Percentiles rank a stretch among this genome's conserved stretches.
Conservation (phyloP, 768 basidiomycete species). For the Tephrocybe sp. region DNA sequence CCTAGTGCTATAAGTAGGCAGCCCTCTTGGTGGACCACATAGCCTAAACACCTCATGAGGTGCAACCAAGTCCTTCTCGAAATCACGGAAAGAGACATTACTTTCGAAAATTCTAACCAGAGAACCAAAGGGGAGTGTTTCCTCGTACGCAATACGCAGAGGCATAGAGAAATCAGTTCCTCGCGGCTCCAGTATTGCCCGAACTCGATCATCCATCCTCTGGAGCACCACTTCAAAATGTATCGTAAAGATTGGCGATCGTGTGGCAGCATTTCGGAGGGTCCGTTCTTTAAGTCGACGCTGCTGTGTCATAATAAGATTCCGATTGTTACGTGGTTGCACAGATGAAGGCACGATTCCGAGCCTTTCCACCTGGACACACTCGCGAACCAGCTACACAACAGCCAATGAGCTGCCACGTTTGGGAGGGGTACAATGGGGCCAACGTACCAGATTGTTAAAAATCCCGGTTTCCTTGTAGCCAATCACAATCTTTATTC, state of each 20-base stretch:
- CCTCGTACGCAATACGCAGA: conserved; percentile 2
- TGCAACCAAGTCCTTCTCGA: background rate
- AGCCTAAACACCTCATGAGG: conserved; percentile 2
- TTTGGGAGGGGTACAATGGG: background rate
- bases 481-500: conserved; percentile 10
- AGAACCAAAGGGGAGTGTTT: conserved; percentile 1
- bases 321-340: background rate
- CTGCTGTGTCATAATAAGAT: background rate
- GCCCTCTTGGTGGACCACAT: background rate
- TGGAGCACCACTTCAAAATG: conserved; percentile 2
- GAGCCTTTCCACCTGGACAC: conserved; percentile 1
- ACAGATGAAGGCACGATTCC: background rate
- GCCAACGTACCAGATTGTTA: conserved; percentile 6
- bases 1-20: conserved; percentile 4
- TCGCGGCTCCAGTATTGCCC: background rate
- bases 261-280: background rate
- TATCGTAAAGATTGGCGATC: background rate
- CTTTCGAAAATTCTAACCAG: conserved; percentile 4
- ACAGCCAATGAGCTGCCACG: background rate
- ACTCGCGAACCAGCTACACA: conserved; percentile 2
- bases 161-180: background rate
- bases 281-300: too few relatives aligned
- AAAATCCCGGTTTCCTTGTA: conserved; percentile 9
- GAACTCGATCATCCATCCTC: background rate
- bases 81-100: conserved; percentile 1